Evolutionary conservation across 2,329 filamentous ascomycete genomes (phyloP), one percentile per base, ranked within the genome.

Genomic region (Ceratocystis albifundus): DNA sequence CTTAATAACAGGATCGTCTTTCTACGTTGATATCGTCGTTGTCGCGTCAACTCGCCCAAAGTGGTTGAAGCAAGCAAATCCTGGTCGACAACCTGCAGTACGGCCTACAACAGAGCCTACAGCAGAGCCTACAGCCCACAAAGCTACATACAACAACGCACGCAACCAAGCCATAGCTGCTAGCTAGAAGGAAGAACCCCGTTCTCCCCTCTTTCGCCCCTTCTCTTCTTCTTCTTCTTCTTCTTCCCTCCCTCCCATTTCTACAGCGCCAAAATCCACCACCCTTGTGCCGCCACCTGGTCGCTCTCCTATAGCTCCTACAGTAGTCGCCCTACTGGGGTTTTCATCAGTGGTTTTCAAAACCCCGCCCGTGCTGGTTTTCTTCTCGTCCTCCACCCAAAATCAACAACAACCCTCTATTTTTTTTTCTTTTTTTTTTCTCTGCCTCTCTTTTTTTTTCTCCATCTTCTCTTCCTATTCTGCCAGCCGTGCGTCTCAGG

Each of bases 391-490:
- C 65, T 64, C 65, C 64, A 68, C 67, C 66, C 62, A 65, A 70
- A 67, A 67, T 44, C 62, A 41, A 45, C 63, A 32, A 62, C 64
- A 68, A 63, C 48, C 64, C 62, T 53, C 41, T 44, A 32, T 62
- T 62, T 57, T 61, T 30, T 67, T 68, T 65, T 62, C 53, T 41
- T 65, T 59, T 55, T n/a, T n/a, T n/a, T 64, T 68, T 65, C 67
- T 65, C 53, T 41, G 55, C 64, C 66, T 64, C 62, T 66, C 67
- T 65, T 59, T 55, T 65, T 59, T 55, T 64, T 68, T 65, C 67
- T 65, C 59, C 65, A 67, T 62, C 68, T 70, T 70, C 66, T 62
- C 69, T 65, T 69, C 67, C 67, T 65, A 65, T 66, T 67, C 66
- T 28, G 48, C 59, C 48, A 59, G 66, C 64, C 64, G 66, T 68